phyloP scores from a whole-genome alignment of 768 basidiomycete genomes.

The Agaricus blazei region DNA sequence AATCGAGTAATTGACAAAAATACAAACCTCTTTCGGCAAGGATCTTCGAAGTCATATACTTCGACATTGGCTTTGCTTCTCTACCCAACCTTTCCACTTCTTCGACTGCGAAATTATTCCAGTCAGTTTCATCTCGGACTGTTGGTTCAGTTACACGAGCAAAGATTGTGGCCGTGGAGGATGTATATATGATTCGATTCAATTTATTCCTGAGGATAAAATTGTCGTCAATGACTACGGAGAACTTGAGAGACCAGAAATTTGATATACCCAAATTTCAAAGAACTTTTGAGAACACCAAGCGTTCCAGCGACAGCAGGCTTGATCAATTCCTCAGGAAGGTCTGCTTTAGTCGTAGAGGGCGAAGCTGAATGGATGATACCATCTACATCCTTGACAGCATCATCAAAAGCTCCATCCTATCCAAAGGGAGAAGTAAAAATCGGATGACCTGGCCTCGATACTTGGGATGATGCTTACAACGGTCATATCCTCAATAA shows the following conservation, averaged over 20 bases:
- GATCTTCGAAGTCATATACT: slow-evolving; percentile 9
- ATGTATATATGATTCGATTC: slow-evolving; percentile 9
- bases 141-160: not conserved
- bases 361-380: slow-evolving; percentile 11
- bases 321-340: slow-evolving; percentile 5
- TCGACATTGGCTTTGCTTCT: not conserved
- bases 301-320: slow-evolving; percentile 8
- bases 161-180: slow-evolving; percentile 3
- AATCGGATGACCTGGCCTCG: not conserved
- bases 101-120: not conserved
- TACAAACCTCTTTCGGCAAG: slow-evolving; percentile 4
- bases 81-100: not conserved
- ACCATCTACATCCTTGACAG: slow-evolving; percentile 10
- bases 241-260: not conserved
- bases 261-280: not conserved
- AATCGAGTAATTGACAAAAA: not conserved
- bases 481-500: slow-evolving; percentile 4
- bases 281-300: slow-evolving; percentile 3
- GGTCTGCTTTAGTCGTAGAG: not conserved
- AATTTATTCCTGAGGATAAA: not conserved
- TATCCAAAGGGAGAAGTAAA: not conserved
- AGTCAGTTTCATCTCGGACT: slow-evolving; percentile 5
- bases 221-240: not conserved
- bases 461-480: not conserved
- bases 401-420: slow-evolving; percentile 9